Evolutionary conservation across 148 eudicot species (phyloP), one percentile per base, ranked within the genome.

Genomic region (Agrostemma githago): DNA sequence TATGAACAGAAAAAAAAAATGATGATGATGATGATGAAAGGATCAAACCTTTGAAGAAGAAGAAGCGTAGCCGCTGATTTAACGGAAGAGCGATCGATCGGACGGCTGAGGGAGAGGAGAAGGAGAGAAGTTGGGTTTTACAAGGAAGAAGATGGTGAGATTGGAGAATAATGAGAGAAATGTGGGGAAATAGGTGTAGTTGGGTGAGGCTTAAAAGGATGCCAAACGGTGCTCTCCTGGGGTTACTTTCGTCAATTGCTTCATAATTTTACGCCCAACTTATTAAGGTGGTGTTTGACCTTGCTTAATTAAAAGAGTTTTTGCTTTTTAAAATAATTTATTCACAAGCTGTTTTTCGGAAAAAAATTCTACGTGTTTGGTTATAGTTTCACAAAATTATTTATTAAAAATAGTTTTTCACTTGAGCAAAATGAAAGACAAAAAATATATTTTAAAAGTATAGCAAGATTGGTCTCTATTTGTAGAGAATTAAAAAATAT

Each of bases 31-130:
- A 74, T 37, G 41, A 12, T 41, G 38, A 16, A 38, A 65, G 57
- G 74, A 75, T 75, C 38, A 75, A 57, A 79, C 82, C 82, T 79
- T 54, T 2, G 61, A 72, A 26, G 34, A 26, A 26, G 34, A 26
- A 15, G 54, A 43, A 70, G 14, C 40, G 17, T 70, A 11, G 20
- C 11, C 16, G 41, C 60, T 12, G 48, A 39, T 54, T 4, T 6
- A 0, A 12, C 2, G 15, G 74, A 51, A 8, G 21, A 56, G 4
- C 71, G 82, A 75, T 37, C 3, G 71, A 79, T 75, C 72, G 38
- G 43, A 79, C 78, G 82, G 82, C 64, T 71, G 57, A 37, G 19
- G 11, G 59, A 63, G 46, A 19, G 16, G 70, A 74, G 62, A 74
- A 3, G 67, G 59, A 38, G 56, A 38, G 38, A 53, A 53, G 61